phyloP scores from a whole-genome alignment of 2,329 filamentous ascomycete genomes.

The Eutypella sp. region DNA sequence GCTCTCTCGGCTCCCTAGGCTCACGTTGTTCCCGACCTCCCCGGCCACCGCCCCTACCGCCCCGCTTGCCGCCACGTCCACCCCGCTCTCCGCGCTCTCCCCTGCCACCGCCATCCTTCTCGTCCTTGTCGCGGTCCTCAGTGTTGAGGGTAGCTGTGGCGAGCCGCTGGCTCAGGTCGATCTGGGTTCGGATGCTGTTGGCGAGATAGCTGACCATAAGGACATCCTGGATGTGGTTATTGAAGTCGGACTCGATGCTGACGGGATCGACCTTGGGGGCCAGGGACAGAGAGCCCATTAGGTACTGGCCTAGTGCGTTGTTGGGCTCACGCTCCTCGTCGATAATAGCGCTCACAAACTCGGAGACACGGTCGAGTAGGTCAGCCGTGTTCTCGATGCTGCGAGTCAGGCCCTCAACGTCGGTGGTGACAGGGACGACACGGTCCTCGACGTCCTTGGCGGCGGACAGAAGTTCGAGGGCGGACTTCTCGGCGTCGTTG shows the following conservation, averaged over 20 bases:
- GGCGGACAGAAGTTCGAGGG: constrained; percentile 75
- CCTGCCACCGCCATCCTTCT: constrained; percentile 40
- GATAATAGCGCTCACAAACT: constrained; percentile 88
- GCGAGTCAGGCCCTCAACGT: constrained; percentile 83
- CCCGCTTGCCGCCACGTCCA: constrained; percentile 46
- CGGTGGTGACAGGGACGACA: constrained; percentile 68
- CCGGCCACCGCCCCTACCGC: constrained; percentile 37
- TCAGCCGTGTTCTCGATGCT: constrained; percentile 82
- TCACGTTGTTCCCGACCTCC: constrained; percentile 44
- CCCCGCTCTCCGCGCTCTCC: too few species aligned
- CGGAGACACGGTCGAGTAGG: constrained; percentile 85
- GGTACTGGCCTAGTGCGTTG: constrained; percentile 86
- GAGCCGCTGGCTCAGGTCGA: constrained; percentile 92
- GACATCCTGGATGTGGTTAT: constrained; percentile 99
- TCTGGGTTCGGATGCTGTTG: constrained; percentile 98
- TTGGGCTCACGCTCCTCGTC: constrained; percentile 90
- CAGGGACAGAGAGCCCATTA: constrained; percentile 88
- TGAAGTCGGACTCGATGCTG: constrained; percentile 96
- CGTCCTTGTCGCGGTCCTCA: constrained; percentile 35
- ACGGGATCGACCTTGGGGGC: constrained; percentile 89
- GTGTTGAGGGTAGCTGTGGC: constrained; percentile 66
- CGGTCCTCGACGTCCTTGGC: constrained; percentile 77
- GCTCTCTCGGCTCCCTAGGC: constrained; percentile 47
- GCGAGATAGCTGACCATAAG: constrained; percentile 96
- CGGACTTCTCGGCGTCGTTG: constrained; percentile 59